Conservation (phyloP, 2,329 filamentous ascomycete species). For the Claviceps purpurea region DNA sequence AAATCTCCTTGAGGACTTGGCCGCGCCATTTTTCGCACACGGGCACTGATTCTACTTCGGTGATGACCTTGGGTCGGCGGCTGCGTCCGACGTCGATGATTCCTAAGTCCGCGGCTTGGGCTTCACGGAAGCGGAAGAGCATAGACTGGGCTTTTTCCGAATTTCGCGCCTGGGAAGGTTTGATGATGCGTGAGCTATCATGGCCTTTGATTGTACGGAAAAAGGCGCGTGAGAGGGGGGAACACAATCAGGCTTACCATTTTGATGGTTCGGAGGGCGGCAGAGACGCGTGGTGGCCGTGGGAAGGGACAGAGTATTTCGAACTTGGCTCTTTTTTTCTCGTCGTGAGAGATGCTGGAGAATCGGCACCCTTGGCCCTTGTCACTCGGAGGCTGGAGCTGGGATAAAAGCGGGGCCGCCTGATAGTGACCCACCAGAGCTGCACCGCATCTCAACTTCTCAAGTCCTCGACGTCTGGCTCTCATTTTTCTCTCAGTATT, state of each 20-base stretch:
- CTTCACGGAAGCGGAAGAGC: slow-evolving; percentile 98
- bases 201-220: background rate
- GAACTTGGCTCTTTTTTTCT: background rate
- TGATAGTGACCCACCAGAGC: background rate
- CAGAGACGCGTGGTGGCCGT: background rate
- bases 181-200: background rate
- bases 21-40: slow-evolving; percentile 96
- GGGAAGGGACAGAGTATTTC: background rate
- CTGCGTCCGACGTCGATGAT: slow-evolving; percentile 89
- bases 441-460: background rate
- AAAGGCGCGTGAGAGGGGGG: background rate
- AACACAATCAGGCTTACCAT: background rate
- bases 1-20: slow-evolving; percentile 93
- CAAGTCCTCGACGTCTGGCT: too few species aligned
- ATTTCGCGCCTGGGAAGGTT: slow-evolving; percentile 63
- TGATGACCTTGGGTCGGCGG: slow-evolving; percentile 83
- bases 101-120: slow-evolving; percentile 88
- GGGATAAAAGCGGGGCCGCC: background rate
- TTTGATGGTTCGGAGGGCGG: background rate
- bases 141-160: slow-evolving; percentile 98
- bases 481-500: background rate
- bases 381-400: background rate
- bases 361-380: background rate
- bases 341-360: background rate
- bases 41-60: slow-evolving; percentile 69